Percentiles rank a stretch among this genome's conserved stretches.
phyloP scores from a whole-genome alignment of 2,329 filamentous ascomycete genomes.

The Chrysosporium keratinophilum region DNA sequence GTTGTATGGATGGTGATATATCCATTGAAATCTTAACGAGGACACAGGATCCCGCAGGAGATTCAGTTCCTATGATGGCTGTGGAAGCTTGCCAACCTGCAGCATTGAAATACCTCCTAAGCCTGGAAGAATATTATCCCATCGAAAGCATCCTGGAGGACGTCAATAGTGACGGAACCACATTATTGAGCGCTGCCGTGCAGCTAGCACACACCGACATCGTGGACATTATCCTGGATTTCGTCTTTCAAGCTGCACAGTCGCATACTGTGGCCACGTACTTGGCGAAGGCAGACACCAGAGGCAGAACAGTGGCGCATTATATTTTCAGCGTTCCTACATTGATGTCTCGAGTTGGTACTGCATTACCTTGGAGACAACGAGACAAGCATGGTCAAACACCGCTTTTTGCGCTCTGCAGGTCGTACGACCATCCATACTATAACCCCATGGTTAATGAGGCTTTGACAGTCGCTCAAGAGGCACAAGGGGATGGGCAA shows the following conservation, averaged over 20 bases:
- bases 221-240: conserved; percentile 64
- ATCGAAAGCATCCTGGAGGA: conserved; percentile 64
- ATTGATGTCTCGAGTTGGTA: conserved; percentile 66
- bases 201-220: conserved; percentile 69
- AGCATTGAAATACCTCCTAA: conserved; percentile 68
- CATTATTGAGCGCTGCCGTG: conserved; percentile 77
- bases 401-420: conserved; percentile 87
- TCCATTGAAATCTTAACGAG: conserved; percentile 58
- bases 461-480: conserved; percentile 63
- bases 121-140: conserved; percentile 65
- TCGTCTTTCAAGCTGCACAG: conserved; percentile 50
- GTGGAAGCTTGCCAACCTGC: conserved; percentile 61
- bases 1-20: conserved; percentile 70
- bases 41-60: conserved; percentile 55
- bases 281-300: conserved; percentile 63
- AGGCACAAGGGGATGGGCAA: conserved; percentile 63
- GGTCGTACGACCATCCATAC: conserved; percentile 84
- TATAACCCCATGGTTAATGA: conserved; percentile 81
- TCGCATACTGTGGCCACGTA: conserved; percentile 55
- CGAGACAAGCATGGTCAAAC: conserved; percentile 96
- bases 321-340: conserved; percentile 87
- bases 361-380: conserved; percentile 73
- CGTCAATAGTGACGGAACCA: conserved; percentile 80
- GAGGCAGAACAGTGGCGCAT: conserved; percentile 84
- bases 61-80: conserved; percentile 83